Conservation (phyloP, 768 basidiomycete species). For the Sporobolomyces pararoseus region DNA sequence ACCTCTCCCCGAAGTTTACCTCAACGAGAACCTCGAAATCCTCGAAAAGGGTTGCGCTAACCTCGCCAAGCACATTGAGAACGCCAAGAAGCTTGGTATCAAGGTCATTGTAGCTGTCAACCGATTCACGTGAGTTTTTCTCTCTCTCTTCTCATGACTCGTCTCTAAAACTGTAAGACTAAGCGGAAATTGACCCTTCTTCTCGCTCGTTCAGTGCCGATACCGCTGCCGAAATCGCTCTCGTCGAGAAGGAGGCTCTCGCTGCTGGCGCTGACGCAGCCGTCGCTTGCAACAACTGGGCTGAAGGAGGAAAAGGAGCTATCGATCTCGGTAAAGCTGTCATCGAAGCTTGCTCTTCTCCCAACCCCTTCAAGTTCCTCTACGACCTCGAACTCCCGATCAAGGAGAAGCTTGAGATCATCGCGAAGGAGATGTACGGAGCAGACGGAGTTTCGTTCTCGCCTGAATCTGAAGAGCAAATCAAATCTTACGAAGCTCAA, state of each 20-base stretch:
- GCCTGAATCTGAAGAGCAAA: constrained; percentile 74
- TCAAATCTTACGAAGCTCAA: constrained; percentile 87
- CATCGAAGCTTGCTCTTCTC: constrained; percentile 68
- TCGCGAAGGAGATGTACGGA: constrained; percentile 63
- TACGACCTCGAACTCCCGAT: constrained; percentile 68
- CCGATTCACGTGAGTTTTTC: constrained; percentile 68
- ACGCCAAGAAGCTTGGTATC: constrained; percentile 89
- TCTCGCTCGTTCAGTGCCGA: constrained; percentile 61
- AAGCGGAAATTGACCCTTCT: background rate
- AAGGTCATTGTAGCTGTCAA: constrained; percentile 97
- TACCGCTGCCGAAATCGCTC: constrained; percentile 78
- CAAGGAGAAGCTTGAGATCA: constrained; percentile 79
- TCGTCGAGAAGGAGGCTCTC: constrained; percentile 74
- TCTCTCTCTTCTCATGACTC: too few relatives aligned
- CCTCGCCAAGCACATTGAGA: constrained; percentile 85
- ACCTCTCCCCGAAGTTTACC: constrained; percentile 86
- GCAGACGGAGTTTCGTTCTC: constrained; percentile 84
- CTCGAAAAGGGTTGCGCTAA: constrained; percentile 91
- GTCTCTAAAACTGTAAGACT: background rate
- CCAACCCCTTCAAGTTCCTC: constrained; percentile 75
- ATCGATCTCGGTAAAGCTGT: constrained; percentile 87
- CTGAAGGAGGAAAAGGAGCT: constrained; percentile 87
- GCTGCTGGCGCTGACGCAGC: constrained; percentile 89
- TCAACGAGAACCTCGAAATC: constrained; percentile 82
- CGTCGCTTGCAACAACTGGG: constrained; percentile 96